A percentile compares a stretch with the other conserved stretches of the same genome.
These are phyloP conservation scores for Uromyces viciae-fabae DNA, from an alignment of 1,284 basidiomycete genomes.

Conservation along the genomic window DNA sequence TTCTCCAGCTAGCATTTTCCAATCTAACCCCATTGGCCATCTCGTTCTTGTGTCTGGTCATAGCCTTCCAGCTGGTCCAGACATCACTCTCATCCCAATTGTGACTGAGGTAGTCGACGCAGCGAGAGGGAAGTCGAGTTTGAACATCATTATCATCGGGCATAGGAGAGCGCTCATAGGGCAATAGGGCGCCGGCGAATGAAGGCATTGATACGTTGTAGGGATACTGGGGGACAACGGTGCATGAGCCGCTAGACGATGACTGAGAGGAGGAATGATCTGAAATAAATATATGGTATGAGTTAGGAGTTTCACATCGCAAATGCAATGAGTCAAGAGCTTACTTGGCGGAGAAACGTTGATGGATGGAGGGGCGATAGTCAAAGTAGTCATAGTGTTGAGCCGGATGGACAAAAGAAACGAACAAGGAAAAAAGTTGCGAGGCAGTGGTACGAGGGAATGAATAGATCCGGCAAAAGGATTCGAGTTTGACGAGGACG, in stretches of 20 bases:
- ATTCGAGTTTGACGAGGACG: background rate
- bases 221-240: slow-evolving; percentile 52
- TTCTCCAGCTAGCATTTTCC: slow-evolving; percentile 97
- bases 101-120: slow-evolving; percentile 72
- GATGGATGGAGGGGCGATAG: slow-evolving; percentile 23
- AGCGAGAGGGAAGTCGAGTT: slow-evolving; percentile 61
- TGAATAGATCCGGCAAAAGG: background rate
- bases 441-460: background rate
- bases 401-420: background rate
- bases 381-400: slow-evolving; percentile 11
- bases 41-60: slow-evolving; percentile 97
- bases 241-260: background rate
- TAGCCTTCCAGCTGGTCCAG: slow-evolving; percentile 94
- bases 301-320: background rate
- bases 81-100: slow-evolving; percentile 98
- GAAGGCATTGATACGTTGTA: slow-evolving; percentile 53
- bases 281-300: background rate
- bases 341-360: slow-evolving; percentile 40
- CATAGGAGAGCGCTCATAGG: slow-evolving; percentile 48
- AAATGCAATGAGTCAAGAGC: background rate
- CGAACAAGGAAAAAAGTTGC: background rate
- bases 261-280: background rate
- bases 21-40: slow-evolving; percentile 91
- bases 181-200: slow-evolving; percentile 39
- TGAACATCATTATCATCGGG: slow-evolving; percentile 60